phyloP scores from a whole-genome alignment of 345 rosid species.

The Ceriops zippeliana region DNA sequence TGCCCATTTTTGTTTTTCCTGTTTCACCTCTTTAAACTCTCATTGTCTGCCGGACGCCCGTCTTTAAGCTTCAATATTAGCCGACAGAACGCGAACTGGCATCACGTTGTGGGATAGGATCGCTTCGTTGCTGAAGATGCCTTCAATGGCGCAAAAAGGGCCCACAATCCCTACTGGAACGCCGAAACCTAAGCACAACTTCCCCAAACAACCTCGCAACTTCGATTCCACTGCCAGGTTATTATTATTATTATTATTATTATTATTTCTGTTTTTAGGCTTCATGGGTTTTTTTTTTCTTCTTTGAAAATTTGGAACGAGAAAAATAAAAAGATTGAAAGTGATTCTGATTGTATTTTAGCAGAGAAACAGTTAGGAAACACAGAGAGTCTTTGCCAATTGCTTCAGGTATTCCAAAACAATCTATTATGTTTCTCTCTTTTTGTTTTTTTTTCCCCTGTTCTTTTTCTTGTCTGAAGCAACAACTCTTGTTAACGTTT shows the following conservation, averaged over 20 bases:
- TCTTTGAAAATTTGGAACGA: neutral
- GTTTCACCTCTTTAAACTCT: no score
- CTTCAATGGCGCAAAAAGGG: conserved; percentile 52
- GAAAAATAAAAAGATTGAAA: neutral
- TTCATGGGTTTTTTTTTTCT: neutral
- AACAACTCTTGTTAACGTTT: conserved; percentile 14
- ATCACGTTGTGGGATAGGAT: no score
- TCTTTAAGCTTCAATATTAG: no score
- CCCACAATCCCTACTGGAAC: conserved; percentile 15
- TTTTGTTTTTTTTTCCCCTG: neutral
- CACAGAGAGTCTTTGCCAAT: conserved; percentile 85
- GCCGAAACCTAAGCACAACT: conserved; percentile 26
- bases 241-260: neutral
- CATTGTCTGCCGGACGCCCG: no score
- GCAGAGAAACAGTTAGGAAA: conserved; percentile 45
- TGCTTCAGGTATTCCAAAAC: conserved; percentile 52
- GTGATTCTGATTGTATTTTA: conserved; percentile 21
- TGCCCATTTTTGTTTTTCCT: no score
- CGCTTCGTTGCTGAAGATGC: conserved; percentile 20
- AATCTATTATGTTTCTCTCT: neutral
- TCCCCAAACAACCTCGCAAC: conserved; percentile 16
- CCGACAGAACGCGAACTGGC: no score
- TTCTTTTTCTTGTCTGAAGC: neutral
- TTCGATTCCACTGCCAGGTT: conserved; percentile 34
- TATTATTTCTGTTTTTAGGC: neutral